A percentile compares a stretch with the other conserved stretches of the same genome.
phyloP scores from a whole-genome alignment of 306 rosid genomes.

The Fragaria vesca region DNA sequence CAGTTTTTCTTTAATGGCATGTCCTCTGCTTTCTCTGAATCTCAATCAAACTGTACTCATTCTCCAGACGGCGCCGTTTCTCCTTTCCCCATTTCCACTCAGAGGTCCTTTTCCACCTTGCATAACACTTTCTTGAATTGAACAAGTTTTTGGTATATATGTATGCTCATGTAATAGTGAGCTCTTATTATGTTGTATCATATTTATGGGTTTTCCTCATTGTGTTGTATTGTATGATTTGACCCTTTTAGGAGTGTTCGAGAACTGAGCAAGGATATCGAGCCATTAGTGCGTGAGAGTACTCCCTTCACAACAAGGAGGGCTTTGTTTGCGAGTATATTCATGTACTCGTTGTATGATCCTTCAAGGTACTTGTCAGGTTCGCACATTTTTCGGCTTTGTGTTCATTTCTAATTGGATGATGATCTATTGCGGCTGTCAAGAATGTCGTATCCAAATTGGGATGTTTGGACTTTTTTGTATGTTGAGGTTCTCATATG shows the following conservation, averaged over 20 bases:
- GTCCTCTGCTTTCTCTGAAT: constrained; percentile 56
- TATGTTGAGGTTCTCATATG: background rate
- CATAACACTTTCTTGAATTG: background rate
- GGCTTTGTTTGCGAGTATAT: constrained; percentile 59
- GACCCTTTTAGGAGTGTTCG: constrained; percentile 36
- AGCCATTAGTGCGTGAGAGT: constrained; percentile 29
- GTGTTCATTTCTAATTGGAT: background rate
- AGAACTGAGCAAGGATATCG: constrained; percentile 47
- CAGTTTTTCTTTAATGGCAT: constrained; percentile 67
- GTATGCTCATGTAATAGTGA: background rate
- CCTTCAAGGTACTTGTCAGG: constrained; percentile 97
- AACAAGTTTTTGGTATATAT: background rate
- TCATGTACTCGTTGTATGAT: constrained; percentile 49
- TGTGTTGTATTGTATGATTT: constrained; percentile 6
- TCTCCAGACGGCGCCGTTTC: constrained; percentile 35
- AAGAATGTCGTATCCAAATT: background rate
- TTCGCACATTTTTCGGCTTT: constrained; percentile 66
- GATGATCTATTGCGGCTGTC: background rate
- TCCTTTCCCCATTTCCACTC: constrained; percentile 37
- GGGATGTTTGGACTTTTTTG: background rate
- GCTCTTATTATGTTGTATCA: background rate
- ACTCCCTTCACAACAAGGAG: constrained; percentile 55
- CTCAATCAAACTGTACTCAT: constrained; percentile 31
- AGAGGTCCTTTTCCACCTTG: constrained; percentile 44
- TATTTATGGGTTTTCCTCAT: constrained; percentile 10